These are phyloP conservation scores for Ensete ventricosum DNA, from an alignment of 176 grass and related monocot species.

Conservation along the genomic window DNA sequence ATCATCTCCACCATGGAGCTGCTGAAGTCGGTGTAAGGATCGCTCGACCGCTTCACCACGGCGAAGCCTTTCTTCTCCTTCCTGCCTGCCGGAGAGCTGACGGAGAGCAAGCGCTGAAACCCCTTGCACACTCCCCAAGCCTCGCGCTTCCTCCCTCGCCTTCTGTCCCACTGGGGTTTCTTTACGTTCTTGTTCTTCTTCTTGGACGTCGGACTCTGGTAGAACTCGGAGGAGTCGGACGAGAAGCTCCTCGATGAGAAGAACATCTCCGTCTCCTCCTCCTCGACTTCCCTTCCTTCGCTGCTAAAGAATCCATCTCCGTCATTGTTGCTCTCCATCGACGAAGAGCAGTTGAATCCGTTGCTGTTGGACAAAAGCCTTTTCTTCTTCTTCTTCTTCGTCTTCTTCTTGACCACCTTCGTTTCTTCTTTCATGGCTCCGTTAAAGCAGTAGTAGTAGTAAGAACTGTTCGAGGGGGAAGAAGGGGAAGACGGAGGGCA, in stretches of 20 bases:
- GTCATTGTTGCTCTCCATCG: slow-evolving; percentile 22
- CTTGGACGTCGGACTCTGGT: slow-evolving; percentile 21
- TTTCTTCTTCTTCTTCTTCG: slow-evolving; percentile 3
- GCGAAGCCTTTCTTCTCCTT: slow-evolving; percentile 50
- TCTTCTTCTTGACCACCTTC: not conserved
- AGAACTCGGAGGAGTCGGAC: slow-evolving; percentile 95
- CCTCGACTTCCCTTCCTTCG: slow-evolving; percentile 32
- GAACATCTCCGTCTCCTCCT: slow-evolving; percentile 48
- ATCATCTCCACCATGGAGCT: slow-evolving; percentile 99
- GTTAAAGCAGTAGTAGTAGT: not conserved
- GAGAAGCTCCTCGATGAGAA: slow-evolving; percentile 89
- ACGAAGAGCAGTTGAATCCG: slow-evolving; percentile 71
- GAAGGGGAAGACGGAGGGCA: slow-evolving; percentile 46
- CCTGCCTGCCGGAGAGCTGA: not conserved
- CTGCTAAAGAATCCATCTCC: slow-evolving; percentile 56
- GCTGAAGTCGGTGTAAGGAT: slow-evolving; percentile 82
- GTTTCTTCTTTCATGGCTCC: not conserved
- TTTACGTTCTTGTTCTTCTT: slow-evolving; percentile 23
- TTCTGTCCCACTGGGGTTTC: too few relatives aligned
- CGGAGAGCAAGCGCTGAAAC: slow-evolving; percentile 29
- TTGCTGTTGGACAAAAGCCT: slow-evolving; percentile 38
- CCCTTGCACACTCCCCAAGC: not conserved
- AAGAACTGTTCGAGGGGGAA: slow-evolving; percentile 38
- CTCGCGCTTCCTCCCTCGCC: not conserved
- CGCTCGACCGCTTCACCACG: slow-evolving; percentile 71